phyloP scores from a whole-genome alignment of 1,284 basidiomycete species.

The Heliocybe sulcata region DNA sequence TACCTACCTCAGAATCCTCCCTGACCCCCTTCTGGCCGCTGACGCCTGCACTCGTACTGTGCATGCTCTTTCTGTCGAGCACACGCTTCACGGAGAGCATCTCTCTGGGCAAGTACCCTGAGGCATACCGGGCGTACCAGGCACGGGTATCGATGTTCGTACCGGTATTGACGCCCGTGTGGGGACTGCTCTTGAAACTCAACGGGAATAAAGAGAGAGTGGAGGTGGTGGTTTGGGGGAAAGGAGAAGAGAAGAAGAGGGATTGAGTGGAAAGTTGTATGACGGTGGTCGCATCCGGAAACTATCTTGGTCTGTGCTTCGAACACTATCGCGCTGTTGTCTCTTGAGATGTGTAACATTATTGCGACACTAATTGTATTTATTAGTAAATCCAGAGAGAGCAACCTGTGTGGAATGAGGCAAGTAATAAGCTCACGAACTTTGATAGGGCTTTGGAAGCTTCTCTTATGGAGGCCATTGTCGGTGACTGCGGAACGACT shows the following conservation, averaged over 20 bases:
- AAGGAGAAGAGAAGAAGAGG: slow-evolving; percentile 16
- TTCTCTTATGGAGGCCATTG: too few species aligned
- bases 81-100: slow-evolving; percentile 80
- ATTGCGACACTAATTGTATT: too few species aligned
- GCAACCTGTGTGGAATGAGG: too few species aligned
- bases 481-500: too few species aligned
- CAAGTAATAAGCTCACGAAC: too few species aligned
- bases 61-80: slow-evolving; percentile 65
- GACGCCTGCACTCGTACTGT: slow-evolving; percentile 50
- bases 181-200: slow-evolving; percentile 27
- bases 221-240: slow-evolving; percentile 36
- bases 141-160: slow-evolving; percentile 80
- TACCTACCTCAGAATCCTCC: slow-evolving; percentile 17
- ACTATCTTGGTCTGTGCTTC: too few species aligned
- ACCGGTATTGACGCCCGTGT: slow-evolving; percentile 43
- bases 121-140: slow-evolving; percentile 66
- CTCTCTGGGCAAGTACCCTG: slow-evolving; percentile 69
- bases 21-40: slow-evolving; percentile 34
- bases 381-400: too few species aligned
- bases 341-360: too few species aligned
- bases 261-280: too few species aligned
- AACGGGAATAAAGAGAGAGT: slow-evolving; percentile 26
- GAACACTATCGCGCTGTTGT: too few species aligned
- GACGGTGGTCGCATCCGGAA: too few species aligned
- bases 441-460: too few species aligned